A percentile compares a stretch with the other conserved stretches of the same genome.
Conservation (phyloP, 202 grass and related monocot genomes). For the Setaria italica region DNA sequence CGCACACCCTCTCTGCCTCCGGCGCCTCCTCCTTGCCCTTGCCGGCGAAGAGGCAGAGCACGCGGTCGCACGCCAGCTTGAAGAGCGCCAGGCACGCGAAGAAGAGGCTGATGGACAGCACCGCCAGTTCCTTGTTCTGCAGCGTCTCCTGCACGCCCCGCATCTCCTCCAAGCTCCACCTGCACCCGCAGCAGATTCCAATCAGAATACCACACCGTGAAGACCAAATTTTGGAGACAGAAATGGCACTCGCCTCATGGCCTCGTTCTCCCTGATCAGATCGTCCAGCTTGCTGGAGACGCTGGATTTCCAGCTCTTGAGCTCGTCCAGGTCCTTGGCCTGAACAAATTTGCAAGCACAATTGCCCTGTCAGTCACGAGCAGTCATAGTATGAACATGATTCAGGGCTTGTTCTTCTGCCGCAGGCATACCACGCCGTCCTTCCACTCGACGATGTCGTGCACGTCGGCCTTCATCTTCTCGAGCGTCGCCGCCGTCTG, state of each 20-base stretch:
- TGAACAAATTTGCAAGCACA: constrained; percentile 38
- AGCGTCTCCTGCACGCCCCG: constrained; percentile 67
- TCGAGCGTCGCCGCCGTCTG: constrained; percentile 53
- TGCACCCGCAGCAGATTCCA: constrained; percentile 37
- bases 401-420: not conserved
- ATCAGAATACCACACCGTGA: too few relatives aligned
- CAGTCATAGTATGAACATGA: not conserved
- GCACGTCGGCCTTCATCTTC: constrained; percentile 66
- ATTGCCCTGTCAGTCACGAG: not conserved
- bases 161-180: constrained; percentile 67
- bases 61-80: constrained; percentile 68
- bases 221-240: not conserved
- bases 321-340: constrained; percentile 61
- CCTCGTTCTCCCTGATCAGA: constrained; percentile 68
- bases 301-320: constrained; percentile 65
- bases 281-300: constrained; percentile 66
- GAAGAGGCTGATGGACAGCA: constrained; percentile 72
- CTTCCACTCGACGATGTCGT: constrained; percentile 58
- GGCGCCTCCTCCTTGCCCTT: constrained; percentile 12
- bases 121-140: constrained; percentile 73
- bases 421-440: constrained; percentile 50
- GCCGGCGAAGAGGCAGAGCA: constrained; percentile 50
- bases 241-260: constrained; percentile 58
- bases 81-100: constrained; percentile 68
- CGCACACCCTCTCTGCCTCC: constrained; percentile 8